phyloP scores from a whole-genome alignment of 805 yeast species.

The Spathaspora arborariae region DNA sequence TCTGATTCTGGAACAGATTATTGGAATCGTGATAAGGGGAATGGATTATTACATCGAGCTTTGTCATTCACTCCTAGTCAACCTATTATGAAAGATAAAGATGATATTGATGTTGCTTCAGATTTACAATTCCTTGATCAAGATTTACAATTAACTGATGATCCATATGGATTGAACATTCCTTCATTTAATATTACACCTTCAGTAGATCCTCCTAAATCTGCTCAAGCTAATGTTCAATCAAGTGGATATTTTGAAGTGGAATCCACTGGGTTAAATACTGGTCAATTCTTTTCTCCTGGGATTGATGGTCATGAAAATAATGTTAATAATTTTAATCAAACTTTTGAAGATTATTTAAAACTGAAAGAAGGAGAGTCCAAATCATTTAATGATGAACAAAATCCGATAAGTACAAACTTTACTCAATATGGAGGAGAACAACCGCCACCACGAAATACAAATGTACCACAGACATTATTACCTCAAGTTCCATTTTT shows the following conservation, averaged over 20 bases:
- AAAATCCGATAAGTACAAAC: background rate
- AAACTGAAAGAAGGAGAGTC: background rate
- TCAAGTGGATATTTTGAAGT: slow-evolving; percentile 8
- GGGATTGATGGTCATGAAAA: slow-evolving; percentile 7
- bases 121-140: background rate
- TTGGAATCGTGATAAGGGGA: slow-evolving; percentile 6
- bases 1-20: slow-evolving; percentile 17
- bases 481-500: background rate
- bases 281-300: slow-evolving; percentile 12
- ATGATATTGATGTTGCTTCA: background rate
- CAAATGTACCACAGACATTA: background rate
- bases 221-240: background rate
- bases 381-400: background rate
- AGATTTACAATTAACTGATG: slow-evolving; percentile 7
- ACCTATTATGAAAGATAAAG: background rate
- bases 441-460: background rate
- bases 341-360: slow-evolving; percentile 11
- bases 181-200: slow-evolving; percentile 23
- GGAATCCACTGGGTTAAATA: background rate
- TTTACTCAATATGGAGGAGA: background rate
- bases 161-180: background rate
- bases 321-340: slow-evolving; percentile 8
- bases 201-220: slow-evolving; percentile 29
- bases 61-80: slow-evolving; percentile 2
- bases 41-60: slow-evolving; percentile 1